phyloP scores from a whole-genome alignment of 208 protist genomes.

The Phytomonas serpens region DNA sequence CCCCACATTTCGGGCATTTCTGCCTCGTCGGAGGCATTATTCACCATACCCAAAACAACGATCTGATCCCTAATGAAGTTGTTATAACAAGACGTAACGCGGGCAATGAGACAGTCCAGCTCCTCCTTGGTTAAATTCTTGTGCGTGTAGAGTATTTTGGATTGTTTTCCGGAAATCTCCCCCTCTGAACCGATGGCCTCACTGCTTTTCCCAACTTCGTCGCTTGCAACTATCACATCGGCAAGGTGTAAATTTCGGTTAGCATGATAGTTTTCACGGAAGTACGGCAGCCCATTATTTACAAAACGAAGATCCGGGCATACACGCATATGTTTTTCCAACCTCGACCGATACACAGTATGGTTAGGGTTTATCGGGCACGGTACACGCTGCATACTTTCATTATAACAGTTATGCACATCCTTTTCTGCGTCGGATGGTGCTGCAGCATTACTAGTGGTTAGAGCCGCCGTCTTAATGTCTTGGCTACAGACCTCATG shows the following conservation, averaged over 20 bases:
- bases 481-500: not conserved
- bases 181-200: not conserved
- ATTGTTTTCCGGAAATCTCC: not conserved
- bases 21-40: not conserved
- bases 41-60: conserved; percentile 10
- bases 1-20: not conserved
- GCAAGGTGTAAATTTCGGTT: conserved; percentile 12
- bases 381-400: conserved; percentile 24
- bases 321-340: conserved; percentile 57
- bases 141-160: conserved; percentile 13
- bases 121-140: conserved; percentile 16
- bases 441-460: not conserved
- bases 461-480: not conserved
- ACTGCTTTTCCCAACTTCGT: not conserved
- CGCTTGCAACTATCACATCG: not conserved
- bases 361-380: conserved; percentile 78
- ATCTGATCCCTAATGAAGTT: conserved; percentile 15
- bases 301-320: conserved; percentile 64
- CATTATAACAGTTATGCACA: not conserved
- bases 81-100: conserved; percentile 20
- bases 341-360: conserved; percentile 46
- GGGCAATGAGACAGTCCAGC: conserved; percentile 14
- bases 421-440: not conserved
- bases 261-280: conserved; percentile 36
- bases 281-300: conserved; percentile 36